These are phyloP conservation scores for Cordyceps militaris DNA, from an alignment of 2,329 filamentous ascomycete species.

Conservation along the genomic window DNA sequence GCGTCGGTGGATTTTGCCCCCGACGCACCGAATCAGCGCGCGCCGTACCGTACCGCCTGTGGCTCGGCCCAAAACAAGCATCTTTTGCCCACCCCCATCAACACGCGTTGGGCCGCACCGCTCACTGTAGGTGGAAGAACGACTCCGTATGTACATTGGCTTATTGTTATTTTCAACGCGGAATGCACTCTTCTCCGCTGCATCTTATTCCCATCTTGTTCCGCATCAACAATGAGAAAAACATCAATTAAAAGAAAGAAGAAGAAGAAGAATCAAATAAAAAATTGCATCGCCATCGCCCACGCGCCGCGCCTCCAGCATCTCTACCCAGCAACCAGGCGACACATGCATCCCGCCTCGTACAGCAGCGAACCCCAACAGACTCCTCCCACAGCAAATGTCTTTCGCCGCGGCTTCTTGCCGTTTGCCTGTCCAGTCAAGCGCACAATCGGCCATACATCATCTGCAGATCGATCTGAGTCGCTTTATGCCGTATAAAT, in stretches of 20 bases:
- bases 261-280: not conserved
- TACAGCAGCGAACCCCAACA: not conserved
- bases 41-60: not conserved
- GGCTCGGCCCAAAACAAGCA: constrained; percentile 4
- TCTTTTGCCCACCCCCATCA: no score
- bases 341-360: not conserved
- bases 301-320: not conserved
- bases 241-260: no score
- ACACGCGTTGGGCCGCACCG: constrained; percentile 8
- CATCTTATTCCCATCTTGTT: no score
- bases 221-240: no score
- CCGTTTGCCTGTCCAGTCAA: not conserved
- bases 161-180: no score
- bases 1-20: not conserved
- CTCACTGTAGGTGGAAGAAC: no score
- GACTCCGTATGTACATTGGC: no score
- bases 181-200: no score
- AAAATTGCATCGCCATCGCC: not conserved
- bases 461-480: not conserved
- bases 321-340: not conserved
- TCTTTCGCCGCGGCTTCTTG: not conserved
- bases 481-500: not conserved
- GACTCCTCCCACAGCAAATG: not conserved
- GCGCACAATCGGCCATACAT: not conserved
- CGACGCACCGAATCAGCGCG: constrained; percentile 3